Evolutionary conservation across 139 green algal genomes (phyloP).

Genomic region (Tetradesmus obliquus): DNA sequence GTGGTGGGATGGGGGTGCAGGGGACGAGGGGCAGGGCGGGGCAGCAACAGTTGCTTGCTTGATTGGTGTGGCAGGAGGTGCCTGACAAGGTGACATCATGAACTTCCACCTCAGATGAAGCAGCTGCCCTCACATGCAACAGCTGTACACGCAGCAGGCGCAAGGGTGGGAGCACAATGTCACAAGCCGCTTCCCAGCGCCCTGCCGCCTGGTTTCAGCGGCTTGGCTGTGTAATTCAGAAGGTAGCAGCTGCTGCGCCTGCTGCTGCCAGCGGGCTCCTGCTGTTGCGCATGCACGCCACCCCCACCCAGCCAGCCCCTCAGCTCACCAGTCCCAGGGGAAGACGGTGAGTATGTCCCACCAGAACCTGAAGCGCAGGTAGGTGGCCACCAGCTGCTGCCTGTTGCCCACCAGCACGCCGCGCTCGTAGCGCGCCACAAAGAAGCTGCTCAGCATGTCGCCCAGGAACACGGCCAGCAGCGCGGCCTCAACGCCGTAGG

Average conservation of each 20-base stretch:
- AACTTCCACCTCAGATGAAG: no score
- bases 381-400: not conserved
- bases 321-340: constrained; percentile 28
- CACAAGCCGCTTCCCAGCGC: no score
- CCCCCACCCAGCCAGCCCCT: no score
- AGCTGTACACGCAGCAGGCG: not conserved
- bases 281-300: no score
- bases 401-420: constrained; percentile 35
- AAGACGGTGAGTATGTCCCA: constrained; percentile 32
- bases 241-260: not conserved
- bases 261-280: not conserved
- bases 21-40: not conserved
- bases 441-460: constrained; percentile 37
- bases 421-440: constrained; percentile 28
- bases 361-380: constrained; percentile 44
- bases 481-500: constrained; percentile 21
- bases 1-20: no score
- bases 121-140: not conserved
- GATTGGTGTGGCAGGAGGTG: not conserved
- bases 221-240: no score
- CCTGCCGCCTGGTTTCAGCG: no score
- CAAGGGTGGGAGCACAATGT: no score
- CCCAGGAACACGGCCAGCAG: constrained; percentile 35
- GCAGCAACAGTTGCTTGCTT: not conserved
- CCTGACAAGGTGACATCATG: not conserved